A percentile compares a stretch with the other conserved stretches of the same genome.
Evolutionary conservation across 192 early-diverging fungal genomes (phyloP).

Genomic region (Linnemannia schmuckeri): DNA sequence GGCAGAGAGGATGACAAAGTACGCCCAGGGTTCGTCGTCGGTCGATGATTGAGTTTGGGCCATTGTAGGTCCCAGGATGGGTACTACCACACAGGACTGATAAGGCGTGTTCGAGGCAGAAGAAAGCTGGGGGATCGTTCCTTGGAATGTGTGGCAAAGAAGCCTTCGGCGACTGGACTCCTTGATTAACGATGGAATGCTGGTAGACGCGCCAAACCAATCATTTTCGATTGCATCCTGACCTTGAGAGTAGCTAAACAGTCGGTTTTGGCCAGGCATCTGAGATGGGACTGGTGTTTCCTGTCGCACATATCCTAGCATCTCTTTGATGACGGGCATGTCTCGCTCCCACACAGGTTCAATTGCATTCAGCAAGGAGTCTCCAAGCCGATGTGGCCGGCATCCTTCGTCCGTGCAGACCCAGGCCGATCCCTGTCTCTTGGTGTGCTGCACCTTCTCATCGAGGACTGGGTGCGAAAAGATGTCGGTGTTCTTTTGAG

Average conservation of each 20-base stretch:
- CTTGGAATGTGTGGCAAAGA: conserved; percentile 51
- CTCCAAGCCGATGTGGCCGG: conserved; percentile 42
- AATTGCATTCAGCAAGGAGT: conserved; percentile 32
- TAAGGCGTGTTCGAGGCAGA: conserved; percentile 28
- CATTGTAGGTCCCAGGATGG: conserved; percentile 33
- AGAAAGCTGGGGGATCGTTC: conserved; percentile 20
- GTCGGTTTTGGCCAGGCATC: conserved; percentile 1
- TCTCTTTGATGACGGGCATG: conserved; percentile 41
- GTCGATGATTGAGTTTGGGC: not conserved
- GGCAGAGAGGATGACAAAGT: conserved; percentile 46
- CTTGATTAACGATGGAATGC: conserved; percentile 11
- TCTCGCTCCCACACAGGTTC: conserved; percentile 48
- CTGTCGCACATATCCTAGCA: conserved; percentile 46
- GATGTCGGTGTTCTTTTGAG: conserved; percentile 25
- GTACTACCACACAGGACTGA: conserved; percentile 37
- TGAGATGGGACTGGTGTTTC: conserved; percentile 12
- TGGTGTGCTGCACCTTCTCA: conserved; percentile 34
- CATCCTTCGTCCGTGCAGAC: conserved; percentile 53
- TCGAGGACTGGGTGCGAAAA: conserved; percentile 27
- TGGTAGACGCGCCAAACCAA: conserved; percentile 25
- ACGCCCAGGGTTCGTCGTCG: conserved; percentile 48
- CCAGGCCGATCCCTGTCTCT: conserved; percentile 37
- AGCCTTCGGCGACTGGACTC: conserved; percentile 8
- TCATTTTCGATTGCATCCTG: conserved; percentile 37
- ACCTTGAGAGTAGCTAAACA: conserved; percentile 24